Base-by-base conservation (phyloP, 2,329 filamentous ascomycete species). In the Ilyonectria sp. region DNA sequence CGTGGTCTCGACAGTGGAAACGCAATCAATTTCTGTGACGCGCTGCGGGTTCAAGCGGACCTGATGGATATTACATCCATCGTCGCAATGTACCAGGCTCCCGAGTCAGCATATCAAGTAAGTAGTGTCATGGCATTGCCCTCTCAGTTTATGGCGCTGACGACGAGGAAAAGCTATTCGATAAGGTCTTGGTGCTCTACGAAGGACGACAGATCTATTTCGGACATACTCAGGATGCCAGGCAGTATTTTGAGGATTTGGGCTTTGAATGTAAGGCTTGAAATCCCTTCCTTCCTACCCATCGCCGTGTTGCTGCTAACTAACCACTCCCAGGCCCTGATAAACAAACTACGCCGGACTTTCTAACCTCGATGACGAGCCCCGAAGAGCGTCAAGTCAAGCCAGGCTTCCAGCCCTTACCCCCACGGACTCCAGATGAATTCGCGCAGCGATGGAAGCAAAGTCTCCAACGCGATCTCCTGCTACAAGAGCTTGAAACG, bases 121-220 rank as follows among this genome's bases (percentile, higher is more conserved):
- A 37, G 60, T 31, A 11, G 17, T 54, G 4, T 7, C 15, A 53
- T 29, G 29, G 4, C 7, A 19, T 33, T 8, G 2, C 11, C 33
- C 33, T 37, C 9, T 37, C 2, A 37, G 1, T 5, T 37, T 37
- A 10, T 37, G 33, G 33, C 9, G 52, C 46, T 50, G 13, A 49
- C 21, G 7, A 63, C 26, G 6, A 26, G 19, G 9, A 6, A 47
- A 40, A 44, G 31, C 21, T 17, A 2, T 92, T 92, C 70, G 90
- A 92, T 79, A 92, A 92, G 76, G 90, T 89, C 0, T 80, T 90
- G 5, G 82, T 93, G 1, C 84, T 92, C 2, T 90, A 92, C 74
- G 87, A 91, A 70, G 91, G 90, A 6, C 86, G 87, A 62, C 90
- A 91, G 72, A 88, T 91, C 60, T 92, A 86, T 79, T 92, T 90